Evolutionary conservation across 2,329 filamentous ascomycete genomes (phyloP), one percentile per base, ranked within the genome.

Genomic region (Botrytis hyacinthi): DNA sequence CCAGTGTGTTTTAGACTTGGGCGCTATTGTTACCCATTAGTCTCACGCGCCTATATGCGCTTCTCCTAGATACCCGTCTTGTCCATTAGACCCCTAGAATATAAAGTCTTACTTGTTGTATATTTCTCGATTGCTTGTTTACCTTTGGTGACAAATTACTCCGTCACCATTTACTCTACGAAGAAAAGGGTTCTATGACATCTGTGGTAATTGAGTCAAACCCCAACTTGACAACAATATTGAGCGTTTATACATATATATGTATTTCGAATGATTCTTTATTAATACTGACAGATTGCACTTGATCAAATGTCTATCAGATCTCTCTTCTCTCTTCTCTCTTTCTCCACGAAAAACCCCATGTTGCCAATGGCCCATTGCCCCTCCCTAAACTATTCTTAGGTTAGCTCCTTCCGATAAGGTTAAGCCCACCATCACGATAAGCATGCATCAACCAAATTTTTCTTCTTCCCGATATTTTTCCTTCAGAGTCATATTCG

Each of bases 391-490:
- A 68, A 68, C 66, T 22, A 68, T 4, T 42, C 46, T 22, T 7
- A 42, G 65, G 18, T 40, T 68, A 68, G 46, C 42, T 9, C n/a
- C 35, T 40, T 68, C 26, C 35, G 32, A 57, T 57, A 57, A 57
- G 51, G 65, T 54, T 54, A 68, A 68, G 65, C 32, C 32, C 46
- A 40, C 65, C 46, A 29, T 54, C 35, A 46, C 46, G 65, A 68
- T 68, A 68, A 68, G 65, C 32, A 68, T 68, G 46, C 20, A 26
- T 18, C 63, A 51, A 40, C 65, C 65, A 68, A 68, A 54, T 68
- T 68, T 66, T 68, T 68, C 66, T 57, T 68, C 65, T 57, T 68
- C 18, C 20, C n/a, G 14, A 29, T 68, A 68, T 57, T 68, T 68
- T 68, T 54, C 66, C n/a, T 51, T 40, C 66, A 42, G 16, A 54